Conservation (phyloP, 345 rosid genomes). For the Citrus reticulata region DNA sequence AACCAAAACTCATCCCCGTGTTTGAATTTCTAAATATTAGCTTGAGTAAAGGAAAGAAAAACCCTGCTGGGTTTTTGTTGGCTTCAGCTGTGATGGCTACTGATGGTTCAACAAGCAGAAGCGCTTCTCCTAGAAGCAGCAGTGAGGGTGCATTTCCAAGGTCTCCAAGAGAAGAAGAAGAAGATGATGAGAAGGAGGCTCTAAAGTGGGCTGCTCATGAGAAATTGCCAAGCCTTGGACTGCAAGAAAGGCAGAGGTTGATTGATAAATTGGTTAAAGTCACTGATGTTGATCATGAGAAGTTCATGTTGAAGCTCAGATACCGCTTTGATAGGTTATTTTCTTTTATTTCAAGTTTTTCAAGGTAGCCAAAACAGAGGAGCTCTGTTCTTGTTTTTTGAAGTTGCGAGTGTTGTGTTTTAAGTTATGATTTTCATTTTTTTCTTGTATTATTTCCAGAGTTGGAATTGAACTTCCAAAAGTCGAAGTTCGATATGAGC, state of each 20-base stretch:
- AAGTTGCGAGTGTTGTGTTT: neutral
- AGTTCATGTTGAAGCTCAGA: slow-evolving; percentile 29
- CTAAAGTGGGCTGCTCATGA: slow-evolving; percentile 55
- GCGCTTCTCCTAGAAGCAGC: slow-evolving; percentile 6
- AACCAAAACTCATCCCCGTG: neutral
- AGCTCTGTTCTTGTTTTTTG: neutral
- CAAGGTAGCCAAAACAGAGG: neutral
- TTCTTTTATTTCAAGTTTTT: no score
- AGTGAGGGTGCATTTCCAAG: slow-evolving; percentile 33
- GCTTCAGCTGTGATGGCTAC: neutral
- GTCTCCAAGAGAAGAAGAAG: slow-evolving; percentile 33
- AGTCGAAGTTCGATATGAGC: slow-evolving; percentile 34
- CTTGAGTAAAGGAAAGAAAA: no score
- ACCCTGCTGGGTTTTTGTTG: neutral
- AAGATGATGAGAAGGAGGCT: slow-evolving; percentile 31
- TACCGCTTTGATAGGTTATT: slow-evolving; percentile 28
- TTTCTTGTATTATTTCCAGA: slow-evolving; percentile 11
- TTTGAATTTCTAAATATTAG: neutral
- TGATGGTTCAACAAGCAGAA: slow-evolving; percentile 11
- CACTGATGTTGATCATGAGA: slow-evolving; percentile 36
- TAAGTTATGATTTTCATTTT: neutral
- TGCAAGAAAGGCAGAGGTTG: slow-evolving; percentile 21
- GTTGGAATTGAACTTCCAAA: slow-evolving; percentile 26
- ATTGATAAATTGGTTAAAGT: slow-evolving; percentile 28
- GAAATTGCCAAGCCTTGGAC: slow-evolving; percentile 28